phyloP scores from a whole-genome alignment of 768 basidiomycete genomes.

The Postia placenta region DNA sequence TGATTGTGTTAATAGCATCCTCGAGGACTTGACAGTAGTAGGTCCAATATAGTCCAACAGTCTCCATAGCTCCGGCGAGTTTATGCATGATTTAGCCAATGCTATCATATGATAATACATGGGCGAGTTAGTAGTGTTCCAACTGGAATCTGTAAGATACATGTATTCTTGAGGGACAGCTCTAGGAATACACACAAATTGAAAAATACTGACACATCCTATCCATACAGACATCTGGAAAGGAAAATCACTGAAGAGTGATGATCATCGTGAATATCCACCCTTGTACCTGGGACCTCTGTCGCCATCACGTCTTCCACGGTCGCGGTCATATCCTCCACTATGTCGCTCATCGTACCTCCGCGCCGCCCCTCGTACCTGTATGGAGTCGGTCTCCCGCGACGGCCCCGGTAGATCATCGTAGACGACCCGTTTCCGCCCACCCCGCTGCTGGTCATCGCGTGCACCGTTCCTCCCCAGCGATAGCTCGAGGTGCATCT shows the following conservation, averaged over 20 bases:
- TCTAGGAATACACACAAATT: too few relatives aligned
- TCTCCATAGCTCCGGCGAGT: too few relatives aligned
- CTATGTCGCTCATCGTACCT: conserved; percentile 14
- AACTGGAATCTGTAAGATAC: not conserved
- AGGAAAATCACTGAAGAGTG: not conserved
- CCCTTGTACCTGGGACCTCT: conserved; percentile 27
- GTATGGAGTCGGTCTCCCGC: conserved; percentile 22
- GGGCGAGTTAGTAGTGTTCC: not conserved
- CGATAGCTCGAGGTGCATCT: conserved; percentile 14
- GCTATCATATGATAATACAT: not conserved
- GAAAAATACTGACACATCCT: too few relatives aligned
- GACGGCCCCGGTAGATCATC: conserved; percentile 17
- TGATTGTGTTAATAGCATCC: too few relatives aligned
- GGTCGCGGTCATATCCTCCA: conserved; percentile 8
- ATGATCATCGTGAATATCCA: conserved; percentile 22
- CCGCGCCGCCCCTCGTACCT: conserved; percentile 18
- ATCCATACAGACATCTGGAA: not conserved
- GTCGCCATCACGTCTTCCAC: conserved; percentile 10
- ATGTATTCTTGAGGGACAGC: not conserved
- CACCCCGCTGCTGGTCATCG: conserved; percentile 2
- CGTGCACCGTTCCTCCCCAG: conserved; percentile 2
- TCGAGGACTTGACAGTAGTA: too few relatives aligned
- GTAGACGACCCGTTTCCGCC: conserved; percentile 5
- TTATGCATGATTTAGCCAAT: too few relatives aligned
- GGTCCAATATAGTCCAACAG: too few relatives aligned